Conservation (phyloP, 1,284 basidiomycete species). For the Vanrija pseudolonga region DNA sequence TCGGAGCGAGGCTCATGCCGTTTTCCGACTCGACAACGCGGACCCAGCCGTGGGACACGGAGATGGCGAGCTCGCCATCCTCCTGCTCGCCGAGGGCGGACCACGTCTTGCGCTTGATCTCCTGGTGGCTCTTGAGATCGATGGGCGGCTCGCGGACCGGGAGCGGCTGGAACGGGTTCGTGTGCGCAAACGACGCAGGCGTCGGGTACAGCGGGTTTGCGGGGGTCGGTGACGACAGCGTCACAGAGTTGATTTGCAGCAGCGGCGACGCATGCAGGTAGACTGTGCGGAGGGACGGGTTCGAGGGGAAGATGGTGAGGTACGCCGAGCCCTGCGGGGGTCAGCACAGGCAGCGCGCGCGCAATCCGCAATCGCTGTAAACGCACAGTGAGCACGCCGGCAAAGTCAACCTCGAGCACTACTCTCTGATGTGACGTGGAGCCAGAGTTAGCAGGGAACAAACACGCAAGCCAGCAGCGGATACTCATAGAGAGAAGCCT, state of each 20-base stretch:
- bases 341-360: neutral
- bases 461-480: neutral
- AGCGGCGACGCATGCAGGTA: constrained; percentile 44
- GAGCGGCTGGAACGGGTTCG: constrained; percentile 54
- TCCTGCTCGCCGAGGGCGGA: constrained; percentile 83
- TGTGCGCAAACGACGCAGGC: constrained; percentile 64
- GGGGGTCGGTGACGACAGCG: constrained; percentile 41
- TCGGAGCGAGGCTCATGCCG: constrained; percentile 29
- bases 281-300: constrained; percentile 39
- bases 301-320: constrained; percentile 43
- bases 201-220: constrained; percentile 56
- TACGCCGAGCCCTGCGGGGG: constrained; percentile 36
- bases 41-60: constrained; percentile 77
- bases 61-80: constrained; percentile 89
- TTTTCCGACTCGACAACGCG: constrained; percentile 32
- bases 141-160: constrained; percentile 47
- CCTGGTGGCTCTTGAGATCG: constrained; percentile 86
- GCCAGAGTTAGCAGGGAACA: constrained; percentile 6
- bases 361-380: neutral
- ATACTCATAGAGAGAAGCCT: constrained; percentile 23
- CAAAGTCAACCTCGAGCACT: constrained; percentile 46
- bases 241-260: constrained; percentile 39
- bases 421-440: constrained; percentile 43
- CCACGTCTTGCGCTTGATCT: constrained; percentile 89
- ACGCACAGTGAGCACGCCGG: constrained; percentile 33